Conservation (phyloP, 352 stramenopile species). For the Aphanomyces astaci region DNA sequence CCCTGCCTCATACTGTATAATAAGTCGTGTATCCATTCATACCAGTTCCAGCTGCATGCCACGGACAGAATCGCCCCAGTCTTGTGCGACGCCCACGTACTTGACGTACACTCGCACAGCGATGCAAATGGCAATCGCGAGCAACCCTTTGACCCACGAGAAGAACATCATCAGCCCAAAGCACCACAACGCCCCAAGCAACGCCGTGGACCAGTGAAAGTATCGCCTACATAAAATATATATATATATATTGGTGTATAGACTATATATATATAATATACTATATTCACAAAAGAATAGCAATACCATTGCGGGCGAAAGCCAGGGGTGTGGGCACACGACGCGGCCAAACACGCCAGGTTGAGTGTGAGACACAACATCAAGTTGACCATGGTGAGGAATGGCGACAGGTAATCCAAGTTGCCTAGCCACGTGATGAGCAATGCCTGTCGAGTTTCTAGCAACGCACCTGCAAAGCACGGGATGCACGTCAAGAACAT, state of each 20-base stretch:
- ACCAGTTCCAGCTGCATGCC: slow-evolving; percentile 25
- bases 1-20: no score
- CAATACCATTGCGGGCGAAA: slow-evolving; percentile 50
- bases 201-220: slow-evolving; percentile 59
- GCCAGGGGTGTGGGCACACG: slow-evolving; percentile 41
- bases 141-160: slow-evolving; percentile 28
- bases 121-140: slow-evolving; percentile 28
- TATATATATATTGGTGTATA: no score
- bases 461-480: slow-evolving; percentile 33
- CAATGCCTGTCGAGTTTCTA: not conserved
- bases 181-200: slow-evolving; percentile 52
- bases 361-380: slow-evolving; percentile 70
- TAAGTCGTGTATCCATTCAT: no score
- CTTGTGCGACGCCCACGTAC: slow-evolving; percentile 17
- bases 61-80: slow-evolving; percentile 19
- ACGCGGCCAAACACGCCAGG: slow-evolving; percentile 52
- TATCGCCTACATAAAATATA: slow-evolving; percentile 29
- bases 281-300: not conserved
- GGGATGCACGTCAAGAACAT: slow-evolving; percentile 40
- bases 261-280: no score
- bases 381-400: slow-evolving; percentile 76
- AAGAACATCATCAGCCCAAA: slow-evolving; percentile 57
- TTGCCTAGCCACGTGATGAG: slow-evolving; percentile 31
- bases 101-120: slow-evolving; percentile 24
- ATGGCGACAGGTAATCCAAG: slow-evolving; percentile 63